A percentile compares a stretch with the other conserved stretches of the same genome.
Conservation (phyloP, 345 rosid genomes). For the Salix brachista region DNA sequence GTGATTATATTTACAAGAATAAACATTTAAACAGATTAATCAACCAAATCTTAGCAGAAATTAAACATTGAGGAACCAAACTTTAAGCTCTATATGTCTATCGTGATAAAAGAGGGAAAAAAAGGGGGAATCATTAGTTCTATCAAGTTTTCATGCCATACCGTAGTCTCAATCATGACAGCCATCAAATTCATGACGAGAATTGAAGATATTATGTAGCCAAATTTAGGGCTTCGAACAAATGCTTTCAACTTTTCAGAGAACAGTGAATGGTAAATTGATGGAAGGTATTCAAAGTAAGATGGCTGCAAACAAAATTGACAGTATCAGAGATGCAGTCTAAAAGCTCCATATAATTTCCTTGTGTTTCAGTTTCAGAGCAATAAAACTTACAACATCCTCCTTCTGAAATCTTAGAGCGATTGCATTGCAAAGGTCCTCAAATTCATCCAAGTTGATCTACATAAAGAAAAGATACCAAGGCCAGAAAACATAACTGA, state of each 20-base stretch:
- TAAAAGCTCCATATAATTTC: background rate
- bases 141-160: constrained; percentile 28
- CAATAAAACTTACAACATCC: constrained; percentile 62
- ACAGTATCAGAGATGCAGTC: constrained; percentile 13
- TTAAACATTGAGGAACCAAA: background rate
- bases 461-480: constrained; percentile 24
- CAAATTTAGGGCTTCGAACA: constrained; percentile 65
- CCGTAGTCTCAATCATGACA: constrained; percentile 91
- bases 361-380: constrained; percentile 8
- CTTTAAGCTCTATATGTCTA: background rate
- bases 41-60: background rate
- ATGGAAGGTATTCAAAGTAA: constrained; percentile 55
- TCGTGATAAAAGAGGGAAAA: background rate
- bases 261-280: constrained; percentile 53
- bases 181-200: constrained; percentile 77
- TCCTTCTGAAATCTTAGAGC: constrained; percentile 86
- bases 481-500: background rate
- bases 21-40: background rate
- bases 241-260: constrained; percentile 72
- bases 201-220: constrained; percentile 64
- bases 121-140: background rate
- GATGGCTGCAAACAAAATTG: constrained; percentile 59
- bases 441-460: constrained; percentile 86
- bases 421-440: constrained; percentile 94
- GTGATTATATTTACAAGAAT: background rate